A percentile compares a stretch with the other conserved stretches of the same genome.
These are phyloP conservation scores for Phanerochaete carnosa DNA, from an alignment of 768 basidiomycete genomes.

Conservation along the genomic window DNA sequence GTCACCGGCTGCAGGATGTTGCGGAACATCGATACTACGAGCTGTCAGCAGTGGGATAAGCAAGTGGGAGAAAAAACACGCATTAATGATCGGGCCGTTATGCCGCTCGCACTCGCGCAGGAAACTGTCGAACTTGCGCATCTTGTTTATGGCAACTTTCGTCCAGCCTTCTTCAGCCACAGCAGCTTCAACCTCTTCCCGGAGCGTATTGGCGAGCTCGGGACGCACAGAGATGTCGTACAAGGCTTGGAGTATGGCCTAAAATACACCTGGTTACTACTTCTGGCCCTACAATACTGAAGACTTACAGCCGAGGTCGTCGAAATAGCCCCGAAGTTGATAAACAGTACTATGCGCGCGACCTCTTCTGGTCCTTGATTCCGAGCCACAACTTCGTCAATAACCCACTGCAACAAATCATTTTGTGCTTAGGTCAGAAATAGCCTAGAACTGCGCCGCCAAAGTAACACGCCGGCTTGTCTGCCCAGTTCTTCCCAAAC, in stretches of 20 bases:
- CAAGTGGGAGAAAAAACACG: slow-evolving; percentile 5
- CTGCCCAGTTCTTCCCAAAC: slow-evolving; percentile 10
- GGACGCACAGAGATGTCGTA: slow-evolving; percentile 27
- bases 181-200: slow-evolving; percentile 25
- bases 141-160: slow-evolving; percentile 23
- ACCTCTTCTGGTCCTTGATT: slow-evolving; percentile 6
- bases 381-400: neutral
- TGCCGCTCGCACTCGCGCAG: slow-evolving; percentile 27
- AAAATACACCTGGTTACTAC: neutral
- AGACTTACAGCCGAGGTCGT: slow-evolving; percentile 23
- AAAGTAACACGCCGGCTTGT: slow-evolving; percentile 9
- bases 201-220: slow-evolving; percentile 23
- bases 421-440: neutral
- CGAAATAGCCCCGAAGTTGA: slow-evolving; percentile 41
- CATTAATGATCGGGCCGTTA: slow-evolving; percentile 18
- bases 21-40: slow-evolving; percentile 25
- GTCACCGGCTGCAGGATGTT: slow-evolving; percentile 28
- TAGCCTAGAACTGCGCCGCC: neutral
- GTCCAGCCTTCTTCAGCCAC: slow-evolving; percentile 12
- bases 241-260: slow-evolving; percentile 28
- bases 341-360: slow-evolving; percentile 27
- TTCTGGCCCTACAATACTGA: neutral
- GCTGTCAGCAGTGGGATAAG: no score
- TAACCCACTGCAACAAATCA: neutral
- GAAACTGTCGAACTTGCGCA: slow-evolving; percentile 34